Base-by-base conservation (phyloP, 108 stramenopile genomes). In the Cylindrotheca closterium region DNA sequence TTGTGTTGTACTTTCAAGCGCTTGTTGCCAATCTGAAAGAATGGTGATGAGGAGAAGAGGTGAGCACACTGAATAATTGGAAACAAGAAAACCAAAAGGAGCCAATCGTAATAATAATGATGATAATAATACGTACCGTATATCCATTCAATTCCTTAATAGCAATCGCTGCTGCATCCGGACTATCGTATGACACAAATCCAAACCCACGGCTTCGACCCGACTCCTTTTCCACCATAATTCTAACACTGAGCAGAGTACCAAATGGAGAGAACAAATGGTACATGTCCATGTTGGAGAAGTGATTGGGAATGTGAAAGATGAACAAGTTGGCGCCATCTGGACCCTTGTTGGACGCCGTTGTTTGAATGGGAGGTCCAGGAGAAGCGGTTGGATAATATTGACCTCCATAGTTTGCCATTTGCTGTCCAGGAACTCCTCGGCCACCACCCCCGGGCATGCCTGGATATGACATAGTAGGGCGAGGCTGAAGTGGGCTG, bases 251-350 rank as follows among this genome's bases (percentile, higher is more conserved):
- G 60, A 98, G 60, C 30, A 99, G 68, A 57, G 88, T 90, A 26
- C 98, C 98, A 67, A 92, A 96, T 45, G 77, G 75, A 34, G 67
- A 74, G 71, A 99, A 99, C 59, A 97, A 65, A 5, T 90, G 58
- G 62, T 87, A 95, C 82, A 98, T 90, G 55, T 95, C 98, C 48
- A 88, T 51, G 71, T 99, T 96, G 27, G 95, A 91, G 65, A 98
- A 94, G 50, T 93, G 90, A 78, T 96, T 96, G 33, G 98, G 98
- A 70, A 99, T 96, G 72, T 99, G 95, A 68, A 99, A 99, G 37
- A 99, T 87, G 73, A 98, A 99, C 50, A 99, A 67, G 82, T 98
- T 99, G 34, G 95, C 95, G 25, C 96, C 96, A 53, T 87, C 89
- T 1, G 89, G 93, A 45, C 90, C 88, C 52, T 87, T 85, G 59